Evolutionary conservation across 441 rosid species (phyloP).

Genomic region (Brassica hybrid): DNA sequence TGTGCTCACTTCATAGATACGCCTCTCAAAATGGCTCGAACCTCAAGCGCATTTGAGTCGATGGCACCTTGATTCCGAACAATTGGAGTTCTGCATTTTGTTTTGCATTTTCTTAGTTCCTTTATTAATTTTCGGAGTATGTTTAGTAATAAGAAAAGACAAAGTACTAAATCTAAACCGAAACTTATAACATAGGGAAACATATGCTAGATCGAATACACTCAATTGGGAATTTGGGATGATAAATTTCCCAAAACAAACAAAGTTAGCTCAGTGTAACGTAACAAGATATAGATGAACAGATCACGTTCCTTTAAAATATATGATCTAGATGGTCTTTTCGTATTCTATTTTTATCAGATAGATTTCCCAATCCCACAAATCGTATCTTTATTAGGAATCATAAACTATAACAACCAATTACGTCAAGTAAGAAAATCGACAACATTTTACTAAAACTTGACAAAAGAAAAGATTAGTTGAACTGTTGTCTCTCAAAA

Average conservation of each 20-base stretch:
- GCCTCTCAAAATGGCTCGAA: background rate
- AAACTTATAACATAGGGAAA: background rate
- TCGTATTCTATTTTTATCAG: background rate
- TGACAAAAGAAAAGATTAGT: constrained; percentile 8
- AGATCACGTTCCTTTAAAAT: background rate
- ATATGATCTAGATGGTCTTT: constrained; percentile 7
- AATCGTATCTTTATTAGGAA: background rate
- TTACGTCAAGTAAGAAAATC: background rate
- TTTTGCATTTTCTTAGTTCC: too few species aligned
- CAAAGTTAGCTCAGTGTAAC: background rate
- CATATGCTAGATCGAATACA: background rate
- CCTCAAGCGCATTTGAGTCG: background rate
- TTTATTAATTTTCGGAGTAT: too few species aligned
- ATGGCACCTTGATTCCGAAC: background rate
- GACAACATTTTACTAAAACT: background rate
- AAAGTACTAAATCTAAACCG: too few species aligned
- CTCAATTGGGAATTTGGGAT: background rate
- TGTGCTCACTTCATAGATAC: constrained; percentile 13
- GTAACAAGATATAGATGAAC: background rate
- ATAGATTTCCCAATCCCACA: background rate
- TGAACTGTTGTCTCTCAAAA: constrained; percentile 15
- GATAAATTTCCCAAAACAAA: background rate
- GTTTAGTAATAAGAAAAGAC: too few species aligned
- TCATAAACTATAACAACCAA: constrained; percentile 11
- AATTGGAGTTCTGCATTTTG: background rate